phyloP scores from a whole-genome alignment of 2,329 filamentous ascomycete species.

The Scedosporium minutisporum region DNA sequence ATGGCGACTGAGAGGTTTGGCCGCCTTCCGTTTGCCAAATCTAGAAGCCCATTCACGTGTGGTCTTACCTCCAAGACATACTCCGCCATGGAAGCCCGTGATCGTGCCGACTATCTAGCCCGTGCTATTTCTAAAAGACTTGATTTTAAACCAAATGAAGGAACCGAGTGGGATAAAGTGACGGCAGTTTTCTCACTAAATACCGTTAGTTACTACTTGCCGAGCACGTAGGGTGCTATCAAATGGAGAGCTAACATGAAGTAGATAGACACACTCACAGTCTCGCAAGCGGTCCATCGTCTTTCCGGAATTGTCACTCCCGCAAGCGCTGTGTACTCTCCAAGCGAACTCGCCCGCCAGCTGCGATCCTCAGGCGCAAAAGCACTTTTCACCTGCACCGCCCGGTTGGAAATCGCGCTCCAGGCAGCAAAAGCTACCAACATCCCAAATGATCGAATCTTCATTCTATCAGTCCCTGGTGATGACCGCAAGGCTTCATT shows the following conservation, averaged over 20 bases:
- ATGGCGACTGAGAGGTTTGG: constrained; percentile 65
- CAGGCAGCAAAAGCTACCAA: constrained; percentile 53
- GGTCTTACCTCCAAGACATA: constrained; percentile 62
- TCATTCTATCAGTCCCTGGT: constrained; percentile 58
- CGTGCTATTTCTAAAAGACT: constrained; percentile 61
- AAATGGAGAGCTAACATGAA: too few relatives aligned
- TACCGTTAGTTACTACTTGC: constrained; percentile 42
- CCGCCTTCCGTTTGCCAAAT: constrained; percentile 50
- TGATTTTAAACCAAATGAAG: constrained; percentile 59
- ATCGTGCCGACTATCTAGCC: constrained; percentile 57
- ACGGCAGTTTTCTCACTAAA: constrained; percentile 70
- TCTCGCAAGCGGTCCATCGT: constrained; percentile 65
- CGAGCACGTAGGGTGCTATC: neutral
- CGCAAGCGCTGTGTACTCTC: constrained; percentile 66
- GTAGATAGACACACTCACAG: constrained; percentile 64
- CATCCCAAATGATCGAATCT: constrained; percentile 55
- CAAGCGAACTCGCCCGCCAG: constrained; percentile 61
- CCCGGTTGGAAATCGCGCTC: constrained; percentile 54
- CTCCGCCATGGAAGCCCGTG: constrained; percentile 50
- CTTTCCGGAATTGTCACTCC: constrained; percentile 65
- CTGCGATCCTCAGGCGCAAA: constrained; percentile 59
- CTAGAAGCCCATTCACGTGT: constrained; percentile 65
- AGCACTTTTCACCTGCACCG: constrained; percentile 61
- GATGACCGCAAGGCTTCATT: constrained; percentile 37
- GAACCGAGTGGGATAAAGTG: constrained; percentile 74